Evolutionary conservation across 148 eudicot genomes (phyloP).

Genomic region (Talinum fruticosum): DNA sequence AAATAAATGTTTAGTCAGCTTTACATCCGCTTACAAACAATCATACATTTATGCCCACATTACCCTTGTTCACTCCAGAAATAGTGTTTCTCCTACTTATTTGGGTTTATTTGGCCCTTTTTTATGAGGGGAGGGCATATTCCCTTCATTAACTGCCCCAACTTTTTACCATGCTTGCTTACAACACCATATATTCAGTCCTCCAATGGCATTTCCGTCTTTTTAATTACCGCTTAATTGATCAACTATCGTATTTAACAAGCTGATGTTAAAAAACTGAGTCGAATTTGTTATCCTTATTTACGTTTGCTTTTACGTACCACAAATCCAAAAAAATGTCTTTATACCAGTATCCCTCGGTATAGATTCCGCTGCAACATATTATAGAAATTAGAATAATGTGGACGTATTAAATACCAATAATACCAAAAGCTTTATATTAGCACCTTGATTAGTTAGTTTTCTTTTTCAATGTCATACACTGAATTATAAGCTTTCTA

Average conservation of each 20-base stretch:
- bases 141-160: conserved; percentile 20
- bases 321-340: neutral
- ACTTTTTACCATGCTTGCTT: conserved; percentile 3
- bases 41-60: conserved; percentile 7
- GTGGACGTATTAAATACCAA: no score
- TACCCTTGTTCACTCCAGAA: conserved; percentile 15
- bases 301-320: no score
- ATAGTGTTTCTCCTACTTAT: neutral
- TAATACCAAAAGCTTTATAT: neutral
- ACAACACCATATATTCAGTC: neutral
- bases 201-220: no score
- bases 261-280: no score
- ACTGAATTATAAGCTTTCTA: neutral
- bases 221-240: no score
- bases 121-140: conserved; percentile 1
- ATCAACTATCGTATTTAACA: no score
- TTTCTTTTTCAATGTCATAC: neutral
- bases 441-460: neutral
- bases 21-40: conserved; percentile 8
- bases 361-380: no score
- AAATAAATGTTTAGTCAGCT: conserved; percentile 22
- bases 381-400: no score
- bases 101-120: neutral
- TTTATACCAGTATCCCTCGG: neutral
- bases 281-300: no score